Percentiles rank a stretch among this genome's conserved stretches.
phyloP scores from a whole-genome alignment of 257 asterid genomes.

The Craterostigma plantagineum region DNA sequence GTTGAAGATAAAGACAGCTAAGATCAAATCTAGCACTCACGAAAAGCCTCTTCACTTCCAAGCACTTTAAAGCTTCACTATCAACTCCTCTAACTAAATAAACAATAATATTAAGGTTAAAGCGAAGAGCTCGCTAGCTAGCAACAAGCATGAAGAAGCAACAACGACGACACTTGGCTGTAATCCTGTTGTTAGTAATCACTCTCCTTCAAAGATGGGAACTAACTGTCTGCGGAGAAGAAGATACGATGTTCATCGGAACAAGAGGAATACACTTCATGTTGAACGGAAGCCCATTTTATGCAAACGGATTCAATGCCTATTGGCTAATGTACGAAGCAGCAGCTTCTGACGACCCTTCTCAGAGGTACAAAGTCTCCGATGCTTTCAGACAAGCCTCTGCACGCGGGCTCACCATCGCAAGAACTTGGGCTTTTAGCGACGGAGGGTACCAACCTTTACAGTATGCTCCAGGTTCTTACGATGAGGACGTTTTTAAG shows the following conservation, averaged over 20 bases:
- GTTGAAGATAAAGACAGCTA: too few relatives aligned
- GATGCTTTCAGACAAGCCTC: slow-evolving; percentile 62
- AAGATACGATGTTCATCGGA: slow-evolving; percentile 35
- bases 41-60: too few relatives aligned
- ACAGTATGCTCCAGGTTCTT: slow-evolving; percentile 59
- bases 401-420: slow-evolving; percentile 56
- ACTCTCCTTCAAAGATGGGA: too few relatives aligned
- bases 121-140: too few relatives aligned
- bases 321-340: slow-evolving; percentile 79
- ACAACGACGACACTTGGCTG: too few relatives aligned
- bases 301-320: slow-evolving; percentile 89
- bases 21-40: too few relatives aligned
- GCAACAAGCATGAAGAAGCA: too few relatives aligned
- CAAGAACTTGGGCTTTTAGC: slow-evolving; percentile 91
- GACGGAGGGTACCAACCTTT: slow-evolving; percentile 72
- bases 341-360: slow-evolving; percentile 80
- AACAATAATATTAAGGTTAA: too few relatives aligned
- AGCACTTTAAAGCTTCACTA: too few relatives aligned
- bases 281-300: slow-evolving; percentile 47
- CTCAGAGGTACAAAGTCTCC: slow-evolving; percentile 50
- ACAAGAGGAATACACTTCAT: slow-evolving; percentile 54
- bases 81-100: too few relatives aligned
- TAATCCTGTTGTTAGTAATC: too few relatives aligned
- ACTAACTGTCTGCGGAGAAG: slow-evolving; percentile 18
- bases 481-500: slow-evolving; percentile 54